Percentiles rank a stretch among this genome's conserved stretches.
phyloP scores from a whole-genome alignment of 352 stramenopile genomes.

The Pythium rhizo-oryzae region DNA sequence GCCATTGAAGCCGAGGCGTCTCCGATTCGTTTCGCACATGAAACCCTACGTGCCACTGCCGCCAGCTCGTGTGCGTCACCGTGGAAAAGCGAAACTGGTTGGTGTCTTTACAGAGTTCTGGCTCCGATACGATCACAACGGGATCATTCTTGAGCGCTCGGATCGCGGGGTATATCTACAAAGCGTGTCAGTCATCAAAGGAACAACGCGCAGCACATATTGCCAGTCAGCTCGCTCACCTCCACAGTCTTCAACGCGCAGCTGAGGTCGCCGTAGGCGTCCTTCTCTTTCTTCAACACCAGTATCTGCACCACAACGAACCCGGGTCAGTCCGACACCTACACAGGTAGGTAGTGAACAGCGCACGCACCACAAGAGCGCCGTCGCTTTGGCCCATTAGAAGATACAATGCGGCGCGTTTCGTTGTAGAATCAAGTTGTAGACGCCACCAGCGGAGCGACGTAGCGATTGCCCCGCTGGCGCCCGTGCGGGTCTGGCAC shows the following conservation, averaged over 20 bases:
- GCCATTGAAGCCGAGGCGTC: conserved; percentile 6
- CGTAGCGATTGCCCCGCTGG: neutral
- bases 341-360: neutral
- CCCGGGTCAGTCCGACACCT: neutral
- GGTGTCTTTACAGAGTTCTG: neutral
- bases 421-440: neutral
- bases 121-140: conserved; percentile 1
- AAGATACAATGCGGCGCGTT: conserved; percentile 5
- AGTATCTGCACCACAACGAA: conserved; percentile 6
- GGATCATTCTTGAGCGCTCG: conserved; percentile 23
- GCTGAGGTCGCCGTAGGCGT: neutral
- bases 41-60: conserved; percentile 5
- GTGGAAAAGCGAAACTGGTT: neutral
- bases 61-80: conserved; percentile 3
- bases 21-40: neutral
- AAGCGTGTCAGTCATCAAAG: too few species aligned
- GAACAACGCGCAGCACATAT: neutral
- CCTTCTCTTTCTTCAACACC: neutral
- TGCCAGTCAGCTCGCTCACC: neutral
- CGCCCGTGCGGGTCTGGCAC: neutral
- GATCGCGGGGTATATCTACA: conserved; percentile 22
- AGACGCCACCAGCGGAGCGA: conserved; percentile 19
- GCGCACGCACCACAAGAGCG: conserved; percentile 11
- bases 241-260: conserved; percentile 7
- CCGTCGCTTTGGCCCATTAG: conserved; percentile 22